A percentile compares a stretch with the other conserved stretches of the same genome.
These are phyloP conservation scores for Somion occarium DNA, from an alignment of 1,284 basidiomycete species.

Conservation along the genomic window DNA sequence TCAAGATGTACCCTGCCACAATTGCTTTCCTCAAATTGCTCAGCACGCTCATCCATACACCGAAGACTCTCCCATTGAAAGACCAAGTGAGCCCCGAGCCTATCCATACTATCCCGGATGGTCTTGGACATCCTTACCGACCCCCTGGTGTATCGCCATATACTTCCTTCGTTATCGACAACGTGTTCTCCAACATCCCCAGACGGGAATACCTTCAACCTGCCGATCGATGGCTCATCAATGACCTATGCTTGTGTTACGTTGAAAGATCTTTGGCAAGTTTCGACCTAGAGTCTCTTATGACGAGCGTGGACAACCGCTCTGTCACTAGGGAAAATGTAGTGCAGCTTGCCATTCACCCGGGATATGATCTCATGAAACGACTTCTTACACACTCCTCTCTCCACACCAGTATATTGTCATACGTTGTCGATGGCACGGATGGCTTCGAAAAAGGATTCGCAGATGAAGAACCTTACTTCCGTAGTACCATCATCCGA, in stretches of 20 bases:
- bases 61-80: conserved; percentile 59
- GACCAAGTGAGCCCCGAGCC: conserved; percentile 61
- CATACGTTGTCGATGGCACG: conserved; percentile 74
- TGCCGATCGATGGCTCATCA: conserved; percentile 83
- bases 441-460: conserved; percentile 72
- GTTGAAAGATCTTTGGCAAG: conserved; percentile 80
- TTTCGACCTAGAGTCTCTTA: conserved; percentile 72
- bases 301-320: conserved; percentile 46
- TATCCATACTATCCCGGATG: conserved; percentile 72
- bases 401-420: conserved; percentile 69
- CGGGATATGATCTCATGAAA: conserved; percentile 85
- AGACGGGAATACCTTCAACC: conserved; percentile 71
- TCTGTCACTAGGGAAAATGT: conserved; percentile 48
- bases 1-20: conserved; percentile 81
- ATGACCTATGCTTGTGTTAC: conserved; percentile 82
- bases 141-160: conserved; percentile 76
- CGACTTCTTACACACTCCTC: conserved; percentile 72
- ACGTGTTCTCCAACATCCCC: conserved; percentile 73
- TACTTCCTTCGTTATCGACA: conserved; percentile 83
- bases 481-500: conserved; percentile 72
- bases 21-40: conserved; percentile 86
- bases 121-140: conserved; percentile 70
- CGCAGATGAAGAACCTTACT: conserved; percentile 65
- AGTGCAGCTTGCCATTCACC: conserved; percentile 63
- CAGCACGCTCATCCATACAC: conserved; percentile 73